These are phyloP conservation scores for Fusarium nygamai DNA, from an alignment of 2,329 filamentous ascomycete species.

Conservation along the genomic window DNA sequence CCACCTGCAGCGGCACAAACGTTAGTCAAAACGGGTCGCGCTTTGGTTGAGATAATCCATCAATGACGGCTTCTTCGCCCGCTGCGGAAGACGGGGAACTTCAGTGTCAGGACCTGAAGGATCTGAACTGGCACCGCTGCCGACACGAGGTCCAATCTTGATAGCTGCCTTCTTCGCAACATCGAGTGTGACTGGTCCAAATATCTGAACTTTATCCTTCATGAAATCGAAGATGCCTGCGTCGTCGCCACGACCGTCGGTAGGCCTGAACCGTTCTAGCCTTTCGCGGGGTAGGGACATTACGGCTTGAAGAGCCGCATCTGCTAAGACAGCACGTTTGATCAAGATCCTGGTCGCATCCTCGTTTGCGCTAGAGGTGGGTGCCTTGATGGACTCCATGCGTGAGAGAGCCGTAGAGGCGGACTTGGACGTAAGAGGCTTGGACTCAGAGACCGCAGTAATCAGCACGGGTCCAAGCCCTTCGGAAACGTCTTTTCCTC, in stretches of 20 bases:
- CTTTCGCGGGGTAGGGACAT: not conserved
- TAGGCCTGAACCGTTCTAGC: not conserved
- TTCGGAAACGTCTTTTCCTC: slow-evolving; percentile 13
- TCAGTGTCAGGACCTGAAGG: too few species aligned
- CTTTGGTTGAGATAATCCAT: not conserved
- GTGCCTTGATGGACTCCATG: not conserved
- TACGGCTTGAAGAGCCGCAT: not conserved
- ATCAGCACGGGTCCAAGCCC: slow-evolving; percentile 13
- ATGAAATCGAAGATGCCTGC: not conserved
- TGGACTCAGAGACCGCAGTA: not conserved
- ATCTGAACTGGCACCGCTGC: not conserved
- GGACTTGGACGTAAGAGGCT: not conserved
- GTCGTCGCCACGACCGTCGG: not conserved
- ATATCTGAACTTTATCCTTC: not conserved
- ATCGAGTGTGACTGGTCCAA: not conserved
- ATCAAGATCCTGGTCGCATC: not conserved
- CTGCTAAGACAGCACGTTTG: not conserved
- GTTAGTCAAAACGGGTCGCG: not conserved
- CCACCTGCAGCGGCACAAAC: not conserved
- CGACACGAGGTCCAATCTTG: not conserved
- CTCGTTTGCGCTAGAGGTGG: not conserved
- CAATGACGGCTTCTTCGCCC: not conserved
- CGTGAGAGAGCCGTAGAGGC: not conserved
- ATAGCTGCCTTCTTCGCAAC: not conserved
- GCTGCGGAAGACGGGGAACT: not conserved